Evolutionary conservation across 2,329 filamentous ascomycete species (phyloP), one percentile per base, ranked within the genome.

Genomic region (Exserohilum rostratum): DNA sequence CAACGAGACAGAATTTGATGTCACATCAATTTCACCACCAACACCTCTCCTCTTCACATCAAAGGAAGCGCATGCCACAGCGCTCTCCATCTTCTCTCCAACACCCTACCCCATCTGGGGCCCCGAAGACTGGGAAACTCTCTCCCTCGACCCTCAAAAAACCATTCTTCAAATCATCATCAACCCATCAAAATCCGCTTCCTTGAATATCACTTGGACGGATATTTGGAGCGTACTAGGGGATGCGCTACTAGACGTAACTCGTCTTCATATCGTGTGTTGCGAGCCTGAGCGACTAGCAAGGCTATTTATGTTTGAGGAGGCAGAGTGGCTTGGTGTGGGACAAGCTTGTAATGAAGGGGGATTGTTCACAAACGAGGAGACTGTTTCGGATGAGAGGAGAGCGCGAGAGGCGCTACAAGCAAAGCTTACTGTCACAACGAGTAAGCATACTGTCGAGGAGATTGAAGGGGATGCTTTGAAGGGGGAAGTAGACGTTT

Each of bases 271-370:
- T 10, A 57, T 61, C 9, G 43, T 47, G 2, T 60, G 55, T 46
- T 50, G 40, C n/a, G 10, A 50, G 43, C 53, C 58, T 2, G 39
- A 50, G 39, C 48, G 58, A 3, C 44, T 61, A 9, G 55, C 52
- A 4, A 49, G 60, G 51, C 49, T 61, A 6, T 60, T 56, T 17
- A 59, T 59, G 55, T 37, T 50, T 7, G 58, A 60, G 11, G 60
- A 61, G 22, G 49, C 38, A 15, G 60, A 61, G n/a, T 49, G 55
- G 10, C 49, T 63, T 10, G 38, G 48, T 25, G 46, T 57, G n/a
- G 60, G 60, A 3, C 34, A 53, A 42, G 51, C 50, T 15, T 61
- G 59, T 47, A 46, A 52, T 20, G 58, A 61, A 43, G 46, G 18
- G 17, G 51, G 51, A 6, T 31, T 63, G 33, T 63, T 53, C n/a